phyloP scores from a whole-genome alignment of 2,329 filamentous ascomycete genomes.

The Ceratocystis huliohia region DNA sequence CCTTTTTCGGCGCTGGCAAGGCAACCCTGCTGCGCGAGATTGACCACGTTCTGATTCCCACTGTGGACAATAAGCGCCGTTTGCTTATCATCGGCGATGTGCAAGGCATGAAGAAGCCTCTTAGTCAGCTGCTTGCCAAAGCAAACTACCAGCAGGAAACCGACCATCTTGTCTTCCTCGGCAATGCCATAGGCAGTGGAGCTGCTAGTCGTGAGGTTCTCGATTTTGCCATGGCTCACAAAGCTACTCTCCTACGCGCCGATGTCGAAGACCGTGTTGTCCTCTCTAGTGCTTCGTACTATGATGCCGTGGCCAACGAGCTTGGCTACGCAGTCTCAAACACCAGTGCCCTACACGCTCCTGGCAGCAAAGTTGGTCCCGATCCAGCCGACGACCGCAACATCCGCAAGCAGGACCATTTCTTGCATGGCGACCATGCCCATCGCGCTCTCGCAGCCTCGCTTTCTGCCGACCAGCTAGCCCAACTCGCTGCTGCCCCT shows the following conservation, averaged over 20 bases:
- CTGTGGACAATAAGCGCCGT: slow-evolving; percentile 37
- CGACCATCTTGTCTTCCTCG: slow-evolving; percentile 66
- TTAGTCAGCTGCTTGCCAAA: slow-evolving; percentile 53
- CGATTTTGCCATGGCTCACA: slow-evolving; percentile 56
- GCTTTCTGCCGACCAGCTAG: slow-evolving; percentile 44
- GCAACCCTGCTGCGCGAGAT: slow-evolving; percentile 27
- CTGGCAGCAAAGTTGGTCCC: slow-evolving; percentile 18
- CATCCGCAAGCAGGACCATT: slow-evolving; percentile 24
- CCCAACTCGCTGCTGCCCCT: slow-evolving; percentile 59
- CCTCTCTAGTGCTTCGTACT: slow-evolving; percentile 32
- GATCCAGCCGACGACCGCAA: slow-evolving; percentile 23
- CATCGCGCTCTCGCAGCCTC: slow-evolving; percentile 45
- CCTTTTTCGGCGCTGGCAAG: slow-evolving; percentile 25
- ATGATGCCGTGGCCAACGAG: slow-evolving; percentile 38
- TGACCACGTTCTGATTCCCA: slow-evolving; percentile 27
- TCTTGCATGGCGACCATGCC: slow-evolving; percentile 28
- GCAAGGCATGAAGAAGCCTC: slow-evolving; percentile 66
- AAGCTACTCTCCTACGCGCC: slow-evolving; percentile 72
- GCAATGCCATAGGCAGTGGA: slow-evolving; percentile 60
- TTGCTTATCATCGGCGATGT: slow-evolving; percentile 83
- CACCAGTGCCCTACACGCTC: slow-evolving; percentile 24
- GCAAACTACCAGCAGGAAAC: slow-evolving; percentile 42
- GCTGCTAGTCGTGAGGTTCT: slow-evolving; percentile 74
- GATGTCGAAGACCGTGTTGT: slow-evolving; percentile 87
- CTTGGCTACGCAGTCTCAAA: slow-evolving; percentile 15